These are phyloP conservation scores for Botrytis deweyae DNA, from an alignment of 2,329 filamentous ascomycete species.

Conservation along the genomic window DNA sequence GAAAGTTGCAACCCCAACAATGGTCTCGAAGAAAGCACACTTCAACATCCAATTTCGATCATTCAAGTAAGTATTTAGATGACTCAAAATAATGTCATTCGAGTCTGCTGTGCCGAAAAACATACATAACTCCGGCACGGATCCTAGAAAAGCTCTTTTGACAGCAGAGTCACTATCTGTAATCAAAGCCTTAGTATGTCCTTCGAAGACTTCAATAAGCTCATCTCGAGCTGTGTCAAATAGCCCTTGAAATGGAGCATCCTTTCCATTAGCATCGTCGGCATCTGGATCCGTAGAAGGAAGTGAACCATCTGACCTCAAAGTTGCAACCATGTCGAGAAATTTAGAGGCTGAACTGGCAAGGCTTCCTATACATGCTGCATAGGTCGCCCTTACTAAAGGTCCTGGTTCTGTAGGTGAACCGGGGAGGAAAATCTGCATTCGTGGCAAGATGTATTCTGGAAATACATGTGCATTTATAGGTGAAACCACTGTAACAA, in stretches of 20 bases:
- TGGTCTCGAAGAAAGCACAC: constrained; percentile 93
- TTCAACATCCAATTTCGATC: constrained; percentile 96
- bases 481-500: constrained; percentile 84
- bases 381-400: constrained; percentile 85
- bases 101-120: constrained; percentile 92
- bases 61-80: constrained; percentile 95
- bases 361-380: constrained; percentile 84
- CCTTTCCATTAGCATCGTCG: constrained; percentile 66
- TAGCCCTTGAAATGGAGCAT: constrained; percentile 73
- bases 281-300: constrained; percentile 75
- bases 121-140: constrained; percentile 86
- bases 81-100: constrained; percentile 93
- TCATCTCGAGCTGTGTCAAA: constrained; percentile 87
- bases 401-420: constrained; percentile 58
- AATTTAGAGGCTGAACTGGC: constrained; percentile 83
- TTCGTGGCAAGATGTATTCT: constrained; percentile 65
- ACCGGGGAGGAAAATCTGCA: constrained; percentile 58
- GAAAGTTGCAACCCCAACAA: constrained; percentile 89
- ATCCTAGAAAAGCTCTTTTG: constrained; percentile 84
- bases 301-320: constrained; percentile 79
- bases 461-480: constrained; percentile 69
- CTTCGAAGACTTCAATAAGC: constrained; percentile 79
- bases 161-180: constrained; percentile 86
- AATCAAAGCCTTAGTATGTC: constrained; percentile 83
- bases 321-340: constrained; percentile 84